Base-by-base conservation (phyloP, 148 eudicot genomes). In the Silene uniflora region DNA sequence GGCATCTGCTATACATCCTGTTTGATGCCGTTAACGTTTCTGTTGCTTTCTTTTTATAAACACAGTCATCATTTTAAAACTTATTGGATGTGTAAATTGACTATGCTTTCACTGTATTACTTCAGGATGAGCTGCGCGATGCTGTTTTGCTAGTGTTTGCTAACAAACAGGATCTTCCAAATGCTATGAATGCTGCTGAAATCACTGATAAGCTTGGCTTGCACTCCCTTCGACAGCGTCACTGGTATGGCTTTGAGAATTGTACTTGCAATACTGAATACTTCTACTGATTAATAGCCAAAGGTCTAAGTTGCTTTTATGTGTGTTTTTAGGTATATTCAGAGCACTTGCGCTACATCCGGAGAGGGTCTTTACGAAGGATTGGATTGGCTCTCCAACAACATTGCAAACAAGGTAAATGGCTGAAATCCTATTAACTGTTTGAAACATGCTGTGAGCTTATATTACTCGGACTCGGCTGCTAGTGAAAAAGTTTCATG, bases 351-450 rank as follows among this genome's bases (percentile, higher is more conserved):
- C 76, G 91, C 89, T 27, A 89, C 88, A 66, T 87, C 90, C 25
- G 92, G 92, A 17, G 92, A 89, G 75, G 92, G 92, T 29, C 85
- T 89, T n/a, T 89, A 89, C 19, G 92, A 89, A 85, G 90, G 92
- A 27, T 77, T 89, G 82, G 92, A 89, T 76, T 89, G 92, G 92
- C 90, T 89, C 71, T 89, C 92, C 83, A 89, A 89, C 90, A 87
- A 89, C 84, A 87, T 89, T 75, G 92, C 92, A 63, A 89, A 84
- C 84, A 89, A 85, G 90, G 92, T 80, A 80, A 21, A 75, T 61
- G 65, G 22, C 19, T 22, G 24, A 61, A 21, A 21, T 19, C 65
- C 11, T 61, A 61, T 19, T 22, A 21, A 19, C 1, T 9, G 47
- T 67, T 27, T 3, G 12, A 27, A 23, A 27, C 52, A 18, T 67